phyloP scores from a whole-genome alignment of 1,139 yeast species.

The Taiozyma sp. region DNA sequence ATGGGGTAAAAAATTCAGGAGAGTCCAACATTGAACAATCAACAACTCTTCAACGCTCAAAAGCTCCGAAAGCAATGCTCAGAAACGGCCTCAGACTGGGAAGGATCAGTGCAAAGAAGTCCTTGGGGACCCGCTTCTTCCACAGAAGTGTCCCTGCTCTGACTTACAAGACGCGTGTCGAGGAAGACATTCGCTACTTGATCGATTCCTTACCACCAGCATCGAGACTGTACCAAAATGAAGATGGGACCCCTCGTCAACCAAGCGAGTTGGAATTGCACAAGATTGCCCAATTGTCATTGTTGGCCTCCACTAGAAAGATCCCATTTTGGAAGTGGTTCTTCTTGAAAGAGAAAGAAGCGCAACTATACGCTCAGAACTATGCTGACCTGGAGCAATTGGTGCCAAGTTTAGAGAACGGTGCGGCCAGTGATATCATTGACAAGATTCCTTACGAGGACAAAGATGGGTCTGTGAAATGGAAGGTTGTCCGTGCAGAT shows the following conservation, averaged over 20 bases:
- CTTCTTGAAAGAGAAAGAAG: slow-evolving; percentile 52
- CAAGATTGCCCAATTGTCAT: slow-evolving; percentile 67
- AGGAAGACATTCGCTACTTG: slow-evolving; percentile 23
- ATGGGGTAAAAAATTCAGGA: neutral
- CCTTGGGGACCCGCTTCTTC: neutral
- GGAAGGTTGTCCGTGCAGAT: slow-evolving; percentile 74
- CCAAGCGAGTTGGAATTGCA: slow-evolving; percentile 71
- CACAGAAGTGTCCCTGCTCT: slow-evolving; percentile 9
- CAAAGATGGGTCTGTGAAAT: slow-evolving; percentile 73
- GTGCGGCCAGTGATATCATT: slow-evolving; percentile 56
- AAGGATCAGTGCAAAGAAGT: neutral
- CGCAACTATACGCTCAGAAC: slow-evolving; percentile 56
- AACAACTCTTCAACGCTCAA: neutral
- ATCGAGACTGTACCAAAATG: slow-evolving; percentile 60
- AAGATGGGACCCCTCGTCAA: slow-evolving; percentile 71
- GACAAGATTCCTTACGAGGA: slow-evolving; percentile 85
- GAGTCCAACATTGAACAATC: neutral
- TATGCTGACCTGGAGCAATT: slow-evolving; percentile 56
- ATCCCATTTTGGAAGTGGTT: slow-evolving; percentile 55
- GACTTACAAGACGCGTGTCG: slow-evolving; percentile 21
- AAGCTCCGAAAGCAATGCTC: neutral
- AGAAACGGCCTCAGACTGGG: neutral
- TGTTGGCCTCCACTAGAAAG: slow-evolving; percentile 53
- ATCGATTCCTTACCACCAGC: slow-evolving; percentile 43
- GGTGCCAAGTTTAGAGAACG: slow-evolving; percentile 52